Percentiles rank a stretch among this genome's conserved stretches.
Evolutionary conservation across 2,329 filamentous ascomycete genomes (phyloP).

Genomic region (Trichoderma endophyticum): DNA sequence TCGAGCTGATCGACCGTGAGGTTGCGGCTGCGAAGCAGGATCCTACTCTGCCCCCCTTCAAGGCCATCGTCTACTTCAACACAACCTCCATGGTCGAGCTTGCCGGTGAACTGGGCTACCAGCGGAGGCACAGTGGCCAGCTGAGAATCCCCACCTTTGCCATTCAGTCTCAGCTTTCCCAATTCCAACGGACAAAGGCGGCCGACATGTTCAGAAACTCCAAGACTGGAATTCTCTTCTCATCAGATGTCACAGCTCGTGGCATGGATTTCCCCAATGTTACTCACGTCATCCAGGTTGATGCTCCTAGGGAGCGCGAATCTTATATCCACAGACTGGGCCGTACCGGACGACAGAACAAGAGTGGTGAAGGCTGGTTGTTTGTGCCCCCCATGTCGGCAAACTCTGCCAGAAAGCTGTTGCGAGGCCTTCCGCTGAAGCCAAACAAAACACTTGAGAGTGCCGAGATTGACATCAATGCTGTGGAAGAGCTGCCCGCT

Average conservation of each 20-base stretch:
- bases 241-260: slow-evolving; percentile 75
- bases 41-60: slow-evolving; percentile 63
- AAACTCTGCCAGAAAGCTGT: slow-evolving; percentile 43
- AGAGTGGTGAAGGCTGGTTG: slow-evolving; percentile 69
- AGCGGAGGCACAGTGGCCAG: slow-evolving; percentile 38
- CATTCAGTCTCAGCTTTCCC: slow-evolving; percentile 78
- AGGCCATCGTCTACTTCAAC: slow-evolving; percentile 92
- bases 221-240: slow-evolving; percentile 65
- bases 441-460: slow-evolving; percentile 50
- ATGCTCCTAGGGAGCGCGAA: slow-evolving; percentile 61
- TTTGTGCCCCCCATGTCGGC: slow-evolving; percentile 58
- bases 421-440: slow-evolving; percentile 60
- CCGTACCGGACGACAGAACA: slow-evolving; percentile 72
- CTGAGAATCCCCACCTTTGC: slow-evolving; percentile 40
- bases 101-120: slow-evolving; percentile 52
- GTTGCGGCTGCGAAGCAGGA: slow-evolving; percentile 42
- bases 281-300: slow-evolving; percentile 74
- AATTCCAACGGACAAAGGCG: slow-evolving; percentile 64
- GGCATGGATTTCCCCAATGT: slow-evolving; percentile 82
- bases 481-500: slow-evolving; percentile 44
- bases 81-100: slow-evolving; percentile 71
- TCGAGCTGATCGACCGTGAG: slow-evolving; percentile 70
- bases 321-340: slow-evolving; percentile 76
- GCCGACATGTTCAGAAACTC: slow-evolving; percentile 69
- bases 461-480: slow-evolving; percentile 51